Evolutionary conservation across 306 rosid species (phyloP).

Genomic region (Styphnolobium japonicum): DNA sequence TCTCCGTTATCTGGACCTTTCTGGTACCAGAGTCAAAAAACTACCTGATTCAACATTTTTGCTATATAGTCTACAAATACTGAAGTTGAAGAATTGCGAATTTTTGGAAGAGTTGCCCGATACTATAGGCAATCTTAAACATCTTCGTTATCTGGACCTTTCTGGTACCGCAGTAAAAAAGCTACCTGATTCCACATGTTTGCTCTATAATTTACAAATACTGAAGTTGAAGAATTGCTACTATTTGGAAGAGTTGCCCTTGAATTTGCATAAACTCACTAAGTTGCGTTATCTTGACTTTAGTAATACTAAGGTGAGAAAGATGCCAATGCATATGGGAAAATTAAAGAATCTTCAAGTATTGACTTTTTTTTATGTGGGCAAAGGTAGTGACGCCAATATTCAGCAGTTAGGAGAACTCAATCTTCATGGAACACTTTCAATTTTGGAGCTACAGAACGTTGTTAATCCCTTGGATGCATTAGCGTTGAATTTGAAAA

Average conservation of each 20-base stretch:
- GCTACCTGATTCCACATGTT: background rate
- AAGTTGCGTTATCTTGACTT: background rate
- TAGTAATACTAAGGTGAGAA: background rate
- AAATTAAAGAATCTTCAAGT: background rate
- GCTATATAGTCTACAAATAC: too few relatives aligned
- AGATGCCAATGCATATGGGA: background rate
- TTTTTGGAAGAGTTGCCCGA: too few relatives aligned
- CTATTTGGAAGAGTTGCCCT: background rate
- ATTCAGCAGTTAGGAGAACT: slow-evolving; percentile 6
- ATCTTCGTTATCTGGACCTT: slow-evolving; percentile 18
- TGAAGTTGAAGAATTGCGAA: too few relatives aligned
- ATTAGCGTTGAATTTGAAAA: background rate
- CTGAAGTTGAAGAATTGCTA: background rate
- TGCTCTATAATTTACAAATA: slow-evolving; percentile 16
- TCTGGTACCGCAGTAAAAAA: background rate
- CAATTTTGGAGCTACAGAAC: slow-evolving; percentile 13
- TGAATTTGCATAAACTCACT: background rate
- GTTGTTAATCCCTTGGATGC: background rate
- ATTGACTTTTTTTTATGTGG: background rate
- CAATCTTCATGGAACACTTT: background rate
- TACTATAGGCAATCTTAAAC: background rate
- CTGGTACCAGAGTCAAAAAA: too few relatives aligned
- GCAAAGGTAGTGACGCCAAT: background rate
- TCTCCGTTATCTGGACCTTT: too few relatives aligned
- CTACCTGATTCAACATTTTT: too few relatives aligned